Evolutionary conservation across 2,329 filamentous ascomycete genomes (phyloP).

Genomic region (Phyllosticta capitalensis): DNA sequence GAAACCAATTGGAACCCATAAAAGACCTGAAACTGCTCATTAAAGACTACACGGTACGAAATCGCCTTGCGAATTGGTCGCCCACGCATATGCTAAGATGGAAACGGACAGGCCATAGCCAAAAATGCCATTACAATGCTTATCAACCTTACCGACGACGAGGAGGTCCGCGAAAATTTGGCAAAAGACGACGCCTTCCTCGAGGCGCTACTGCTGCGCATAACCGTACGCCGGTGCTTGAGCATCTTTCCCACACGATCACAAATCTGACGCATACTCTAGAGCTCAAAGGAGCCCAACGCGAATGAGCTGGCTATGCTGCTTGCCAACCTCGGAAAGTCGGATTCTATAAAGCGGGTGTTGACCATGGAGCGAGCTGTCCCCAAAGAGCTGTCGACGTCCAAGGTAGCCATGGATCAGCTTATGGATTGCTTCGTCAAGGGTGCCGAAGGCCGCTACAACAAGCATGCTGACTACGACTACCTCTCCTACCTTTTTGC

Average conservation of each 20-base stretch:
- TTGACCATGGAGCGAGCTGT: constrained; percentile 57
- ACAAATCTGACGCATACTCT: background rate
- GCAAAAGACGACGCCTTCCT: constrained; percentile 74
- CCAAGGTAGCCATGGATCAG: constrained; percentile 72
- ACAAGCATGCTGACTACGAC: constrained; percentile 78
- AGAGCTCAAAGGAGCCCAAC: constrained; percentile 67
- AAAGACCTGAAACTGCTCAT: constrained; percentile 81
- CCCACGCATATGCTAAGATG: background rate
- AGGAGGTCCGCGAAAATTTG: constrained; percentile 62
- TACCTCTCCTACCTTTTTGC: constrained; percentile 93
- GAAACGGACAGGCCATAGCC: constrained; percentile 60
- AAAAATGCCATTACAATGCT: constrained; percentile 87
- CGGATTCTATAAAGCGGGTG: constrained; percentile 60
- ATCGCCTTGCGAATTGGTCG: too few species aligned
- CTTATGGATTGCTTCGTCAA: constrained; percentile 94
- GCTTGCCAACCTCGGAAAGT: constrained; percentile 83
- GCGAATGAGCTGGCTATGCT: constrained; percentile 85
- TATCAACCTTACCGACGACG: constrained; percentile 72
- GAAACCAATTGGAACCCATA: constrained; percentile 64
- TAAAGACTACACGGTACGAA: constrained; percentile 64
- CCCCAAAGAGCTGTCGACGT: constrained; percentile 61
- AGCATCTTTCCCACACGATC: constrained; percentile 2
- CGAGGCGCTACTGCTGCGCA: constrained; percentile 58
- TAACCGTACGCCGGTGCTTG: constrained; percentile 59
- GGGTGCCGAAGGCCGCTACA: constrained; percentile 72